phyloP scores from a whole-genome alignment of 352 stramenopile species.

The Pythium biforme region DNA sequence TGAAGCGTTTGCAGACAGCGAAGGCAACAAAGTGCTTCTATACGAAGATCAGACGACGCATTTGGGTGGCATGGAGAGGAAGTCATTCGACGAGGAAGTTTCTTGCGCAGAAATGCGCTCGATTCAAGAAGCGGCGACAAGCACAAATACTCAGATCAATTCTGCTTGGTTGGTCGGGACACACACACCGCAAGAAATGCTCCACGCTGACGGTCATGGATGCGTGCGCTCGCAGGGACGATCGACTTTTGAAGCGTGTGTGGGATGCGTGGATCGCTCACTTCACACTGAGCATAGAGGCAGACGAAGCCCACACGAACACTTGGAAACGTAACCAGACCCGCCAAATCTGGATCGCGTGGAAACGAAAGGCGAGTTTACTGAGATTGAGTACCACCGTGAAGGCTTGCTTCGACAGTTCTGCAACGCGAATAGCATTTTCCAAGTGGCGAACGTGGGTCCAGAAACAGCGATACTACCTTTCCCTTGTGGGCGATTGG shows the following conservation, averaged over 20 bases:
- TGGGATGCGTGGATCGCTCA: not conserved
- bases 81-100: not conserved
- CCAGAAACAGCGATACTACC: not conserved
- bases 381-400: not conserved
- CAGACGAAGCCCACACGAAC: not conserved
- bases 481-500: slow-evolving; percentile 1
- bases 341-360: not conserved
- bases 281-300: not conserved
- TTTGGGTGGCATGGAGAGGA: slow-evolving; percentile 11
- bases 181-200: slow-evolving; percentile 2
- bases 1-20: not conserved
- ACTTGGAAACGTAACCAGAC: not conserved
- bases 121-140: slow-evolving; percentile 1
- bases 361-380: slow-evolving; percentile 1
- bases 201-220: slow-evolving; percentile 2
- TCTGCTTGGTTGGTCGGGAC: not conserved
- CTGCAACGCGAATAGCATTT: not conserved
- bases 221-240: not conserved
- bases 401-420: not conserved
- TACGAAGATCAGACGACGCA: not conserved
- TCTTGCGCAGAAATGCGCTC: not conserved
- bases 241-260: not conserved
- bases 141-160: not conserved
- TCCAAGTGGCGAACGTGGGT: not conserved
- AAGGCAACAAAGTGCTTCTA: not conserved